A percentile compares a stretch with the other conserved stretches of the same genome.
phyloP scores from a whole-genome alignment of 2,329 filamentous ascomycete species.

The Plenodomus lindquistii region DNA sequence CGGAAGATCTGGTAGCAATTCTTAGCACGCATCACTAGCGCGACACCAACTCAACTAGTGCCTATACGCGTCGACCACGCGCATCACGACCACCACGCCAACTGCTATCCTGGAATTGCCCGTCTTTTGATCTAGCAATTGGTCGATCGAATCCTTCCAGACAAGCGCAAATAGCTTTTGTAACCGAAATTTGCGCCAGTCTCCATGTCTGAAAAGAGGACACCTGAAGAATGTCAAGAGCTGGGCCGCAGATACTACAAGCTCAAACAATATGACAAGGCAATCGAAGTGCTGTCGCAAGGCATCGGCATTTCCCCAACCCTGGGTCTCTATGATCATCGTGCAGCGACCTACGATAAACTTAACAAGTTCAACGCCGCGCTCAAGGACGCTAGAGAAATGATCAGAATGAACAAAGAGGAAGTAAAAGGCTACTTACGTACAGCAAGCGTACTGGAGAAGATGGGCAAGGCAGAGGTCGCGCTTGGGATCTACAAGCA shows the following conservation, averaged over 20 bases:
- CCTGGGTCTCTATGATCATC: conserved; percentile 55
- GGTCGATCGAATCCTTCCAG: too few species aligned
- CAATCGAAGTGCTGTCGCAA: conserved; percentile 38
- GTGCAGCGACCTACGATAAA: conserved; percentile 60
- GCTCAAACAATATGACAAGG: conserved; percentile 41
- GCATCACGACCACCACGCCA: too few species aligned
- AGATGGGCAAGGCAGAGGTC: conserved; percentile 55
- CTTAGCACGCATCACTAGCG: too few species aligned
- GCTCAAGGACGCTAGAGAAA: conserved; percentile 60
- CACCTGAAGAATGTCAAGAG: conserved; percentile 41
- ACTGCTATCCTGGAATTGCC: too few species aligned
- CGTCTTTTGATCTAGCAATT: too few species aligned
- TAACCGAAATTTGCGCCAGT: too few species aligned
- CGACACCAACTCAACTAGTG: too few species aligned
- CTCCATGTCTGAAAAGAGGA: conserved; percentile 35
- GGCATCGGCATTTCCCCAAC: conserved; percentile 35
- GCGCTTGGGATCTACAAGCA: conserved; percentile 62
- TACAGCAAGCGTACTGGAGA: conserved; percentile 54
- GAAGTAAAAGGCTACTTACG: conserved; percentile 63
- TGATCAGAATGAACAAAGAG: conserved; percentile 56
- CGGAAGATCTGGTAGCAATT: too few species aligned
- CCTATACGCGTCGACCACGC: too few species aligned
- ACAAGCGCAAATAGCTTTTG: too few species aligned
- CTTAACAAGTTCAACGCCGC: conserved; percentile 55
- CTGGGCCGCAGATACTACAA: conserved; percentile 43